Evolutionary conservation across 2,329 filamentous ascomycete species (phyloP).

Genomic region (Epichloe coenophiala): DNA sequence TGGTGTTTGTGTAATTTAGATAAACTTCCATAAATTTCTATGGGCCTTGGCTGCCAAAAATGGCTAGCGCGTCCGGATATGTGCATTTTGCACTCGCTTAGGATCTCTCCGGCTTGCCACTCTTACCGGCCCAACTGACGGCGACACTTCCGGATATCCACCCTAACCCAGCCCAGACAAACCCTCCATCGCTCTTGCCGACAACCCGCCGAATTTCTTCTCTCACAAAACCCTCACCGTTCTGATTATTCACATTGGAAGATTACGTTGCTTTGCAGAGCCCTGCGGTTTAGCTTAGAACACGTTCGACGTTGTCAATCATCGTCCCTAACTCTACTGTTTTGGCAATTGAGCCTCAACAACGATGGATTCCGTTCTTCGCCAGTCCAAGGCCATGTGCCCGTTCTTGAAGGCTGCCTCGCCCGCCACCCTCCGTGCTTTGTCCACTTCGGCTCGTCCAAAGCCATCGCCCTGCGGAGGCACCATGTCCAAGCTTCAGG

Average conservation of each 20-base stretch:
- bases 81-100: too few relatives aligned
- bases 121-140: neutral
- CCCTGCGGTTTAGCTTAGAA: neutral
- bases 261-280: neutral
- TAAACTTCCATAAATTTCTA: too few relatives aligned
- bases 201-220: neutral
- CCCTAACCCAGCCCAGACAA: neutral
- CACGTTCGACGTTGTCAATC: neutral
- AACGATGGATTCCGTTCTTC: slow-evolving; percentile 84
- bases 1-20: too few relatives aligned
- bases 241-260: neutral
- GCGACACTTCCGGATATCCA: neutral
- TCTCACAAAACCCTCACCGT: neutral
- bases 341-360: neutral
- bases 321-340: neutral
- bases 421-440: slow-evolving; percentile 76
- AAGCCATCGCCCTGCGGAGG: slow-evolving; percentile 66
- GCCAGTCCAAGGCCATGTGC: slow-evolving; percentile 93
- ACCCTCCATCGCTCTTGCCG: neutral
- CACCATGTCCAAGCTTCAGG: slow-evolving; percentile 93
- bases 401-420: slow-evolving; percentile 94
- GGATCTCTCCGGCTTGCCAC: neutral
- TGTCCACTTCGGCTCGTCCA: slow-evolving; percentile 60
- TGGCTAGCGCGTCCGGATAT: too few relatives aligned
- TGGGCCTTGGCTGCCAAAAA: too few relatives aligned